Percentiles rank a stretch among this genome's conserved stretches.
phyloP scores from a whole-genome alignment of 2,329 filamentous ascomycete genomes.

The Cephalotrichum gorgonifer region DNA sequence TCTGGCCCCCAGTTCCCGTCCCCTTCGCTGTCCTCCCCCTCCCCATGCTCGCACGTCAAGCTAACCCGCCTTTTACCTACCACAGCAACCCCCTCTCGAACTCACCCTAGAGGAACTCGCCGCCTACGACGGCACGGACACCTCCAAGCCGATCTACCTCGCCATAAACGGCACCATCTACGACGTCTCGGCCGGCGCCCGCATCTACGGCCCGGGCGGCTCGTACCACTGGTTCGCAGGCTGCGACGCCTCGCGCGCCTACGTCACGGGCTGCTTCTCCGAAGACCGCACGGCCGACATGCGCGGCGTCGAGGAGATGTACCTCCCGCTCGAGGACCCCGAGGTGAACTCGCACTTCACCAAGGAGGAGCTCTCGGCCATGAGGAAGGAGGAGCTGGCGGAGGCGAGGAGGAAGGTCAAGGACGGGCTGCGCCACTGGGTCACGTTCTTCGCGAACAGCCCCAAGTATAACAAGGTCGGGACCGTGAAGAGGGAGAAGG shows the following conservation, averaged over 20 bases:
- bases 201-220: constrained; percentile 74
- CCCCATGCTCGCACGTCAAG: neutral
- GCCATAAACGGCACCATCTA: constrained; percentile 82
- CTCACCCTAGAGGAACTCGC: constrained; percentile 68
- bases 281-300: constrained; percentile 79
- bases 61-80: too few relatives aligned
- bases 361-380: constrained; percentile 37
- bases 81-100: constrained; percentile 46
- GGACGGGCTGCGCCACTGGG: constrained; percentile 69
- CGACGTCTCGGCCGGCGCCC: constrained; percentile 61
- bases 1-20: neutral
- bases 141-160: constrained; percentile 71
- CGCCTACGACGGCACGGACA: constrained; percentile 67
- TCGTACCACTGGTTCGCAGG: constrained; percentile 83
- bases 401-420: constrained; percentile 55
- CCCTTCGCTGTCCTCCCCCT: neutral
- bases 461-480: constrained; percentile 78
- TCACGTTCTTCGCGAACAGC: constrained; percentile 68
- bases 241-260: constrained; percentile 75
- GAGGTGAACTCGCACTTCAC: constrained; percentile 49
- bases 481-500: constrained; percentile 51
- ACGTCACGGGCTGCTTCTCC: constrained; percentile 85
- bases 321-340: constrained; percentile 53
- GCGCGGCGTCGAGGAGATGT: constrained; percentile 81
- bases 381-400: constrained; percentile 53